phyloP scores from a whole-genome alignment of 2,329 filamentous ascomycete genomes.

The Fusarium anguioides region DNA sequence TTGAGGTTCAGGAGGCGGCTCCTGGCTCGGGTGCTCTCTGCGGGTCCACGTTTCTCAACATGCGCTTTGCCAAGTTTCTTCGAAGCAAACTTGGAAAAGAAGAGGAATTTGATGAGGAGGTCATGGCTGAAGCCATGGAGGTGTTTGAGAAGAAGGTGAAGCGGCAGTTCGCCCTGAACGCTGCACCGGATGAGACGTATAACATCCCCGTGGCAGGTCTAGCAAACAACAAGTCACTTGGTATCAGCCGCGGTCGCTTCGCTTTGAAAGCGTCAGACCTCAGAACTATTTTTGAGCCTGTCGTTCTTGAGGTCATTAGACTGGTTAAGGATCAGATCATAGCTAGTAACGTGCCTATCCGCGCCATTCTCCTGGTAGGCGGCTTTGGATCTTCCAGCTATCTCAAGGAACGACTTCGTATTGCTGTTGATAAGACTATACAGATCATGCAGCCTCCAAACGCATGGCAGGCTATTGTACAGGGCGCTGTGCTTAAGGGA shows the following conservation, averaged over 20 bases:
- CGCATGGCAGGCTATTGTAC: conserved; percentile 60
- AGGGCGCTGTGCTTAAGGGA: conserved; percentile 62
- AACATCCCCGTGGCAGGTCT: conserved; percentile 55
- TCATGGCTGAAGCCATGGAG: conserved; percentile 54
- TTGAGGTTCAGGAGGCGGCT: conserved; percentile 58
- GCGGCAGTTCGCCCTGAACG: conserved; percentile 49
- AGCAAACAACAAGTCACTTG: conserved; percentile 52
- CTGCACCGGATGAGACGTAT: conserved; percentile 50
- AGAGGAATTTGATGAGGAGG: conserved; percentile 54
- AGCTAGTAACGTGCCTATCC: conserved; percentile 51
- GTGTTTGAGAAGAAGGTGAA: conserved; percentile 57
- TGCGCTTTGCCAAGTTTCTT: conserved; percentile 57
- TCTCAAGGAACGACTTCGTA: conserved; percentile 54
- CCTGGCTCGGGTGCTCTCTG: conserved; percentile 59
- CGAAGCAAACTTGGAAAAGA: conserved; percentile 53
- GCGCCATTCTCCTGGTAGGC: conserved; percentile 58
- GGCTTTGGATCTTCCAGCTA: conserved; percentile 60
- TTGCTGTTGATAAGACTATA: conserved; percentile 49
- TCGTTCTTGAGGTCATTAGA: conserved; percentile 56
- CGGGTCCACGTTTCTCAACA: conserved; percentile 59
- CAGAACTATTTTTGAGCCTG: conserved; percentile 57
- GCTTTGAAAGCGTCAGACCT: conserved; percentile 53
- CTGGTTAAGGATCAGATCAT: conserved; percentile 58
- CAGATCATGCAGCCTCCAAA: conserved; percentile 59
- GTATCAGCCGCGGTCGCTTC: conserved; percentile 53